These are phyloP conservation scores for Candida stauntonica DNA, from an alignment of 805 yeast genomes.

Conservation along the genomic window DNA sequence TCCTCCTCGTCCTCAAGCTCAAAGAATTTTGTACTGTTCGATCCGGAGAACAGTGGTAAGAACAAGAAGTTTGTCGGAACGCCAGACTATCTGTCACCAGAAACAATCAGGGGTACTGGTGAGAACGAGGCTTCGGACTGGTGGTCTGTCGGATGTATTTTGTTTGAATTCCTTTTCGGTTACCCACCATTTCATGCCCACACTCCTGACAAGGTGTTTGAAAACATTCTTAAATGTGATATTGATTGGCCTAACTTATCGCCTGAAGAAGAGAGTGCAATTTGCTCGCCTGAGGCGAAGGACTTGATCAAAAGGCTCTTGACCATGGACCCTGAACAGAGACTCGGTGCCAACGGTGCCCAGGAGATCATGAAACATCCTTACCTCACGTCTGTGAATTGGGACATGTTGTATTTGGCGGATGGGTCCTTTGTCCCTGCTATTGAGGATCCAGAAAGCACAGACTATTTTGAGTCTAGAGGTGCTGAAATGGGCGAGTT, in stretches of 20 bases:
- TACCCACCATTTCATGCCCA: slow-evolving; percentile 91
- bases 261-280: slow-evolving; percentile 46
- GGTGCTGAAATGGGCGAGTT: slow-evolving; percentile 77
- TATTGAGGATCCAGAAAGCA: slow-evolving; percentile 74
- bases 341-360: slow-evolving; percentile 79
- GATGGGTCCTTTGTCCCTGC: slow-evolving; percentile 83
- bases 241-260: slow-evolving; percentile 82
- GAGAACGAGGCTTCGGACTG: slow-evolving; percentile 88
- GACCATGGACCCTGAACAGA: slow-evolving; percentile 52
- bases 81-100: slow-evolving; percentile 97
- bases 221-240: slow-evolving; percentile 65
- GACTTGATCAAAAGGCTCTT: slow-evolving; percentile 67
- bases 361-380: slow-evolving; percentile 76
- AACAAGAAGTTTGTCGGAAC: slow-evolving; percentile 84
- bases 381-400: slow-evolving; percentile 65
- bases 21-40: slow-evolving; percentile 59
- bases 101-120: slow-evolving; percentile 78
- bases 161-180: slow-evolving; percentile 89
- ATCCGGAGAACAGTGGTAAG: slow-evolving; percentile 58
- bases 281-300: slow-evolving; percentile 62
- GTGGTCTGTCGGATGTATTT: slow-evolving; percentile 98
- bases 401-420: slow-evolving; percentile 68
- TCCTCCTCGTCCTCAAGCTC: slow-evolving; percentile 16
- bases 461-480: slow-evolving; percentile 86
- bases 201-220: slow-evolving; percentile 76